phyloP scores from a whole-genome alignment of 2,329 filamentous ascomycete genomes.

The Amesomyces nigricolor region DNA sequence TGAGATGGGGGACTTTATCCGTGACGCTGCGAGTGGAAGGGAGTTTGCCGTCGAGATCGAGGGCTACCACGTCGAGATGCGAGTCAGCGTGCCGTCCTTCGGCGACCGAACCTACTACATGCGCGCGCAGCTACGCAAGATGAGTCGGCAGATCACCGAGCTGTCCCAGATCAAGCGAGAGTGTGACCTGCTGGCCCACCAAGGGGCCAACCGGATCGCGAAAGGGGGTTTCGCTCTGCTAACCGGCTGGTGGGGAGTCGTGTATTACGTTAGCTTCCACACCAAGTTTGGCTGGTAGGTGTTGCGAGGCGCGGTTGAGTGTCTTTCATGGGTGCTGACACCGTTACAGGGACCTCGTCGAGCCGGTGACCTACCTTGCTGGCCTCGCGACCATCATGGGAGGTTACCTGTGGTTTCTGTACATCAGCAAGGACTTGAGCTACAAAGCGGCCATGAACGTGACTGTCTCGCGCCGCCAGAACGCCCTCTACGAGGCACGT shows the following conservation, averaged over 20 bases:
- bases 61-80: conserved; percentile 58
- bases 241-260: conserved; percentile 72
- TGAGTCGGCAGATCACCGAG: conserved; percentile 60
- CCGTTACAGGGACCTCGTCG: conserved; percentile 60
- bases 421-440: conserved; percentile 82
- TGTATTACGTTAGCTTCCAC: conserved; percentile 66
- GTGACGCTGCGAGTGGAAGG: conserved; percentile 76
- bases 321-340: background rate
- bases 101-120: conserved; percentile 87
- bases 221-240: conserved; percentile 72
- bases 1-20: conserved; percentile 90
- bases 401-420: conserved; percentile 90
- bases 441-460: conserved; percentile 84
- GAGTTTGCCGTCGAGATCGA: conserved; percentile 84
- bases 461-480: conserved; percentile 73
- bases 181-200: conserved; percentile 73
- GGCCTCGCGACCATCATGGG: conserved; percentile 82
- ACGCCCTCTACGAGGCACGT: conserved; percentile 65
- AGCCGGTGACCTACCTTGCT: conserved; percentile 83
- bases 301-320: background rate
- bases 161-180: conserved; percentile 72
- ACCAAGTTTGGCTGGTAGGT: conserved; percentile 70
- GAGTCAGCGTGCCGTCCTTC: conserved; percentile 80
- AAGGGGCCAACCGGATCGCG: conserved; percentile 71
- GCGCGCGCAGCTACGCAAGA: conserved; percentile 67